Conservation (phyloP, 305 asterid genomes). For the Andrographis paniculata region DNA sequence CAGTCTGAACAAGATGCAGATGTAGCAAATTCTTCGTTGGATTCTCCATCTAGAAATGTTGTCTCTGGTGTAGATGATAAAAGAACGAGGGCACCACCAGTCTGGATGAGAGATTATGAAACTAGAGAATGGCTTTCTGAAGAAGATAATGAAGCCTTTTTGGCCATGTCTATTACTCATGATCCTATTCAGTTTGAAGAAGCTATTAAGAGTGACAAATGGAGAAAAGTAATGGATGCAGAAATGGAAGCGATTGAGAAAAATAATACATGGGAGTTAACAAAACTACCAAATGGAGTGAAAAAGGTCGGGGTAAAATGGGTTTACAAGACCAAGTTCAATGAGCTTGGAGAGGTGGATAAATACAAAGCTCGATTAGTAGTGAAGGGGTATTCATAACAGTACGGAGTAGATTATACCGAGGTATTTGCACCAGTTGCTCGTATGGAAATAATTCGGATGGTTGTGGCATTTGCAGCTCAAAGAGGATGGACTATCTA, state of each 20-base stretch:
- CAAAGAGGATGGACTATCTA: neutral
- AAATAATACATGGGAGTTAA: slow-evolving; percentile 2
- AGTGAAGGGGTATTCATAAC: too few species aligned
- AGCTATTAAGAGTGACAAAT: neutral
- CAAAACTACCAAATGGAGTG: too few species aligned
- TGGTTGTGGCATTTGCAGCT: neutral
- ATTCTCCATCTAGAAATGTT: neutral
- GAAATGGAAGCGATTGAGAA: neutral
- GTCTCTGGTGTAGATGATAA: neutral
- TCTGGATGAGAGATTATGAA: neutral
- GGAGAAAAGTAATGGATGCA: neutral
- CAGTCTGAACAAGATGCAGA: neutral
- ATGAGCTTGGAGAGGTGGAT: neutral
- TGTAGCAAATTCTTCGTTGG: too few species aligned
- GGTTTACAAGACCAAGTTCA: neutral
- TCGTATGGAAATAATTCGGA: neutral
- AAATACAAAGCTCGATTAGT: neutral
- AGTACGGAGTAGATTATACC: neutral
- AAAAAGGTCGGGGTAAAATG: neutral
- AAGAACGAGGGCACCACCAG: neutral
- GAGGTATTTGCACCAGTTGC: neutral
- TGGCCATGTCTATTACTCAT: neutral
- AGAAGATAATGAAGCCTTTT: neutral
- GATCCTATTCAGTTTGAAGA: neutral
- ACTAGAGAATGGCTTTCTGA: neutral